These are phyloP conservation scores for Solanum rostratum DNA, from an alignment of 257 asterid species.

Conservation along the genomic window DNA sequence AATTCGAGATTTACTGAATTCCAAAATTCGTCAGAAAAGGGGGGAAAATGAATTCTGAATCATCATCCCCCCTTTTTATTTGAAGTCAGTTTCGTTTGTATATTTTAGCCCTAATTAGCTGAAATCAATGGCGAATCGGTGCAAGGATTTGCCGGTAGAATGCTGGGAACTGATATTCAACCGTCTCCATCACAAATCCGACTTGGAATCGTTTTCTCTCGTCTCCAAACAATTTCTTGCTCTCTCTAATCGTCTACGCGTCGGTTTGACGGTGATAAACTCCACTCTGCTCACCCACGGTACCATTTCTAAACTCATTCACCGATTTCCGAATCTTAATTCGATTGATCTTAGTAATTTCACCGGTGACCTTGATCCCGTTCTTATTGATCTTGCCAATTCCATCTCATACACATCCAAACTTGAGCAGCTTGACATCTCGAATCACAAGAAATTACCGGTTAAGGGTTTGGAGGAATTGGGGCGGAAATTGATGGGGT, in stretches of 20 bases:
- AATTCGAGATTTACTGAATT: not conserved
- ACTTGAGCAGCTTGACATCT: conserved; percentile 1
- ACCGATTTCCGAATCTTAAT: not conserved
- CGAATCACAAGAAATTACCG: not conserved
- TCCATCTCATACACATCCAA: not conserved
- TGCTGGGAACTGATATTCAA: conserved; percentile 13
- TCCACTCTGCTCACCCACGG: not conserved
- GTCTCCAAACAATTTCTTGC: conserved; percentile 7
- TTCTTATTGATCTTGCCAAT: not conserved
- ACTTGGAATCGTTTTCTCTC: conserved; percentile 8
- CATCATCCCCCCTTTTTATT: not conserved
- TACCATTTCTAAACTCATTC: not conserved
- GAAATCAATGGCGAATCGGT: not conserved
- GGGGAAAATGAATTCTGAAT: not conserved
- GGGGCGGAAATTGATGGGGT: not conserved
- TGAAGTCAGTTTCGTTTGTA: not conserved
- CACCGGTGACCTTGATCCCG: not conserved
- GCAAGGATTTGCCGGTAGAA: conserved; percentile 7
- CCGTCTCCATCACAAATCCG: not conserved
- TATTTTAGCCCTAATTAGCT: not conserved
- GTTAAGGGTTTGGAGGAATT: not conserved
- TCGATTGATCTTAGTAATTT: conserved; percentile 4
- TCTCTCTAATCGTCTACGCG: conserved; percentile 5
- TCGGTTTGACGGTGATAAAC: not conserved
- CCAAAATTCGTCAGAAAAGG: not conserved